Percentiles rank a stretch among this genome's conserved stretches.
Conservation (phyloP, 305 asterid genomes). For the Plantago coronopus region DNA sequence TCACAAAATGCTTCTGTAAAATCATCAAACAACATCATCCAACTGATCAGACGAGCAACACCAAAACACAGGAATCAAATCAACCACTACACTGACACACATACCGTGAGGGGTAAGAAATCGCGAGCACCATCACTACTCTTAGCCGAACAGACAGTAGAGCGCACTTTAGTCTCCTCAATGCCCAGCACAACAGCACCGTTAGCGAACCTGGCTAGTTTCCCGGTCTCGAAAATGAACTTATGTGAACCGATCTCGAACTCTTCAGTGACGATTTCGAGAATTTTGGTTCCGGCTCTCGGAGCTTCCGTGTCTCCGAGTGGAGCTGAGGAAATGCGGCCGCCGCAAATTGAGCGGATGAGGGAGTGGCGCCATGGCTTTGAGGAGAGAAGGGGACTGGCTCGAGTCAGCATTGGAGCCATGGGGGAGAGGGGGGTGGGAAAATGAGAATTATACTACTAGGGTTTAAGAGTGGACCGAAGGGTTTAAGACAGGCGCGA, state of each 20-base stretch:
- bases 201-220: slow-evolving; percentile 80
- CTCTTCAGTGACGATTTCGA: slow-evolving; percentile 75
- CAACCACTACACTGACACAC: slow-evolving; percentile 20
- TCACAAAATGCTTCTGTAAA: too few relatives aligned
- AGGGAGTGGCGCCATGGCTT: slow-evolving; percentile 58
- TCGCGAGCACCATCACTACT: slow-evolving; percentile 65
- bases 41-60: too few relatives aligned
- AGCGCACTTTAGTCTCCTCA: slow-evolving; percentile 84
- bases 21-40: too few relatives aligned
- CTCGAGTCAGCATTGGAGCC: slow-evolving; percentile 62
- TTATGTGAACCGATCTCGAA: slow-evolving; percentile 72
- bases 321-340: slow-evolving; percentile 50
- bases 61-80: too few relatives aligned
- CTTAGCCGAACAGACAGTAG: slow-evolving; percentile 79
- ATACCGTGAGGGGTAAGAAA: slow-evolving; percentile 91
- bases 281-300: slow-evolving; percentile 50
- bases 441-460: too few relatives aligned
- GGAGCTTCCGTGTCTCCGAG: slow-evolving; percentile 35
- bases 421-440: slow-evolving; percentile 21
- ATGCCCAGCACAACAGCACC: slow-evolving; percentile 78
- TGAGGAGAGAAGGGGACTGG: slow-evolving; percentile 54
- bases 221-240: slow-evolving; percentile 76
- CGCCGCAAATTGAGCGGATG: slow-evolving; percentile 59
- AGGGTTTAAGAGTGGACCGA: too few relatives aligned
- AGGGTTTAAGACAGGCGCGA: too few relatives aligned